Base-by-base conservation (phyloP, 345 rosid species). In the Eucalyptus erythrocorys region DNA sequence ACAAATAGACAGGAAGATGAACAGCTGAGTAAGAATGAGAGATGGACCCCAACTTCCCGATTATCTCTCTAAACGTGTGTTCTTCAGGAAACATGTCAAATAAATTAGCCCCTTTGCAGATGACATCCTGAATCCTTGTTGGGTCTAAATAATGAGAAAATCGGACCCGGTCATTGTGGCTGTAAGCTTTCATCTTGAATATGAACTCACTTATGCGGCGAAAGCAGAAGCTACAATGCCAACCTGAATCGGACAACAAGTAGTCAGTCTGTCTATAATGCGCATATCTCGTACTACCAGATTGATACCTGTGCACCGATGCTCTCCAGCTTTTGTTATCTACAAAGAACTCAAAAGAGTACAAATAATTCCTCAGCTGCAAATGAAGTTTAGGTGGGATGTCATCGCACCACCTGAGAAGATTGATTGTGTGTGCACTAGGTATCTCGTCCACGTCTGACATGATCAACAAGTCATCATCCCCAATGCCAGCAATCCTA, bases 141-240 rank as follows among this genome's bases (percentile, higher is more conserved):
- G 91, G 91, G 80, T 92, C 88, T 48, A 92, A 45, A 57, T 86
- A 92, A 85, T 87, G 91, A 34, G 79, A 66, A 71, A 90, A 90
- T 86, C 93, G 87, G 37, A 92, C 89, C 61, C 93, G 88, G 26
- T 92, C 93, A 21, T 24, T 68, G 76, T 92, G 93, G 90, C 93
- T 92, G 88, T 92, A 92, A n/a, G 93, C 92, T 66, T 89, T 92
- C 92, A 92, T 90, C 92, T 90, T 92, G 90, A 92, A 92, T 85
- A 90, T 80, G 40, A 92, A 92, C 87, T 89, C 92, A 53, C 89
- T 89, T 64, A 92, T 86, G 51, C 43, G 87, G 32, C 92, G 92
- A 66, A 92, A 92, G 86, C 93, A 92, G 88, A 92, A 92, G 91
- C 93, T 92, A 82, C 93, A 92, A 87, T 92, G 93, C 93, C 93